Conservation (phyloP, 2,329 filamentous ascomycete species). For the Beauveria australis region DNA sequence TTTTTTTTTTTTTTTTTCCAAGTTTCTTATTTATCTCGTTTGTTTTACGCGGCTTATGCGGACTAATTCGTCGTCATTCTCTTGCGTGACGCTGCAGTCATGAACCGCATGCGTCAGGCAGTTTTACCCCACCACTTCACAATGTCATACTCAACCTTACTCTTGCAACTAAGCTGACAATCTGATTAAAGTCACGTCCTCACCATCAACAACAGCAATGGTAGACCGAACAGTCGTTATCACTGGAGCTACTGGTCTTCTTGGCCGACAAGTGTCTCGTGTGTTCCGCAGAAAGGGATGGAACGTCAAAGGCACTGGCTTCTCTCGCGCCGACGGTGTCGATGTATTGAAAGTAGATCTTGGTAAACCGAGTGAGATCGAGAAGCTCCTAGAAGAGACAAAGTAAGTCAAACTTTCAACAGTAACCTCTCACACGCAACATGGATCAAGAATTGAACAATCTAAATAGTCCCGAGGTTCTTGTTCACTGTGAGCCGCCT, state of each 20-base stretch:
- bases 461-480: slow-evolving; percentile 55
- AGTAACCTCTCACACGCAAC: background rate
- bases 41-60: too few relatives aligned
- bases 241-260: slow-evolving; percentile 76
- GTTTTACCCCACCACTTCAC: background rate
- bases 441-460: background rate
- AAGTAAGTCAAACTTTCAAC: slow-evolving; percentile 36
- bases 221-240: slow-evolving; percentile 51
- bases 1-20: background rate
- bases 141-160: background rate
- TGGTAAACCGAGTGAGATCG: slow-evolving; percentile 36
- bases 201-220: slow-evolving; percentile 13
- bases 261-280: slow-evolving; percentile 69
- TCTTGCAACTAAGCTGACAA: background rate
- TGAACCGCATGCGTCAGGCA: background rate
- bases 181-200: too few relatives aligned
- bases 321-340: slow-evolving; percentile 63
- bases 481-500: slow-evolving; percentile 64
- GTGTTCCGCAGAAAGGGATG: slow-evolving; percentile 57
- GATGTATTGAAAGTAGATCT: slow-evolving; percentile 56
- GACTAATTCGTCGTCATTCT: background rate
- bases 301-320: slow-evolving; percentile 64
- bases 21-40: background rate
- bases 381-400: slow-evolving; percentile 40
- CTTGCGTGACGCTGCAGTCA: background rate